Evolutionary conservation across 2,329 filamentous ascomycete species (phyloP), one percentile per base, ranked within the genome.

Genomic region (Curvularia verruculosa): DNA sequence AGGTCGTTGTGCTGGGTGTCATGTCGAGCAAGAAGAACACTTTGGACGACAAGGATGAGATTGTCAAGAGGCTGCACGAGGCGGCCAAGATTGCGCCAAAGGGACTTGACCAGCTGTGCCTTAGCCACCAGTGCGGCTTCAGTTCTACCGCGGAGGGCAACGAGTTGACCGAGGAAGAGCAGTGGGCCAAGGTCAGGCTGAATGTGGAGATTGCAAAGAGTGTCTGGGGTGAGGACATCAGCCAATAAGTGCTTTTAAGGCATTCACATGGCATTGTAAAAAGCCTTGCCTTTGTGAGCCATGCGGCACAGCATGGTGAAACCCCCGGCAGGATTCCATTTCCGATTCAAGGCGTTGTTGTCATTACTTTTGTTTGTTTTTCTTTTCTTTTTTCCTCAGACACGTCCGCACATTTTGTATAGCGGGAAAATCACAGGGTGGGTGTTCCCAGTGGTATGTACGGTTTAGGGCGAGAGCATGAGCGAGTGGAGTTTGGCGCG

Each of bases 111-210:
- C 83, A 85, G 78, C 73, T 85, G 57, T 84, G 82, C 68, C 66
- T 85, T 58, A 83, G 80, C 61, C 83, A 85, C 66, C 84, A 86
- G 75, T 86, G 83, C 65, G 84, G 83, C 3, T 85, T 85, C 67
- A 81, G 78, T 65, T 81, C 79, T n/a, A 85, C 83, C 5, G 79
- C 80, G 54, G 83, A 86, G 73, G 84, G 83, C 36, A 85, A 85
- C 59, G 80, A 84, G 58, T 73, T 86, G 61, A 81, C 73, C 10
- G 81, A 84, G 70, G 82, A 84, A 57, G 78, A 85, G 77, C 83
- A 85, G 71, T 85, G 83, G 83, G 82, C 79, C 3, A 86, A 86
- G 79, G 74, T 85, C 7, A 73, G 79, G 53, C 70, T 84, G 19
- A 78, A 84, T 73, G 80, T 83, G 1, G 82, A 84, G 66, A 85